These are phyloP conservation scores for Amoebophrya sp. DNA, from an alignment of 169 alveolate species.

Conservation along the genomic window DNA sequence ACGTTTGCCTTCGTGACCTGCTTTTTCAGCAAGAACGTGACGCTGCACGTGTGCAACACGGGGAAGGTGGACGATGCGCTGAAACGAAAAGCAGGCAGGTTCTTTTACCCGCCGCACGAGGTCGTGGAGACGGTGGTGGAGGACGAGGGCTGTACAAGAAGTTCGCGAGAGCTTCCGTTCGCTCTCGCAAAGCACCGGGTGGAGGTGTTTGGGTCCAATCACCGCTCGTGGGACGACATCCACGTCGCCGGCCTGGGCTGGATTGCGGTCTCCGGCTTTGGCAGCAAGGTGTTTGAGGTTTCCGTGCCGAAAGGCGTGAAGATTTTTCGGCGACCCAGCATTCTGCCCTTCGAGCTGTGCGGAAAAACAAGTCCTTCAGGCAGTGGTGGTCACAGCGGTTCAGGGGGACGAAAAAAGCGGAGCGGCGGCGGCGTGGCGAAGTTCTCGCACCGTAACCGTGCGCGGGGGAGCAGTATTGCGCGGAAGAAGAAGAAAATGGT, in stretches of 20 bases:
- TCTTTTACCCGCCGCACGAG: conserved; percentile 38
- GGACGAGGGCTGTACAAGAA: conserved; percentile 10
- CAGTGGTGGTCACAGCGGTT: too few species aligned
- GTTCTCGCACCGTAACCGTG: neutral
- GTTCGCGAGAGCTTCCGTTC: conserved; percentile 30
- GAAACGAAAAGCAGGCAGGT: conserved; percentile 38
- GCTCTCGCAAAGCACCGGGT: conserved; percentile 39
- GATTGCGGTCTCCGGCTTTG: conserved; percentile 48
- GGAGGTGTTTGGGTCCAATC: conserved; percentile 5
- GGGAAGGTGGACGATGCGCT: conserved; percentile 27
- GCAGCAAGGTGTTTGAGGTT: conserved; percentile 44
- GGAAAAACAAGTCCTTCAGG: too few species aligned
- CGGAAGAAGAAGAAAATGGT: neutral
- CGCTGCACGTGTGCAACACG: conserved; percentile 36
- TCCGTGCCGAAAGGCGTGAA: conserved; percentile 49
- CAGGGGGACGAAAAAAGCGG: too few species aligned
- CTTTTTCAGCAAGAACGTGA: conserved; percentile 35
- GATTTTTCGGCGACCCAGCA: conserved; percentile 38
- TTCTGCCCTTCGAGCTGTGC: conserved; percentile 24
- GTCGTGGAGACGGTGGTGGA: too few species aligned
- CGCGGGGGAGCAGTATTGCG: neutral
- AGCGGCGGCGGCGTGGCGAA: conserved; percentile 11
- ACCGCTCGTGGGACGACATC: conserved; percentile 46
- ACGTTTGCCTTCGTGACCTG: conserved; percentile 32
- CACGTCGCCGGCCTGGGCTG: conserved; percentile 55